Evolutionary conservation across 1,139 yeast species (phyloP).

Genomic region (Geotrichum candidum): DNA sequence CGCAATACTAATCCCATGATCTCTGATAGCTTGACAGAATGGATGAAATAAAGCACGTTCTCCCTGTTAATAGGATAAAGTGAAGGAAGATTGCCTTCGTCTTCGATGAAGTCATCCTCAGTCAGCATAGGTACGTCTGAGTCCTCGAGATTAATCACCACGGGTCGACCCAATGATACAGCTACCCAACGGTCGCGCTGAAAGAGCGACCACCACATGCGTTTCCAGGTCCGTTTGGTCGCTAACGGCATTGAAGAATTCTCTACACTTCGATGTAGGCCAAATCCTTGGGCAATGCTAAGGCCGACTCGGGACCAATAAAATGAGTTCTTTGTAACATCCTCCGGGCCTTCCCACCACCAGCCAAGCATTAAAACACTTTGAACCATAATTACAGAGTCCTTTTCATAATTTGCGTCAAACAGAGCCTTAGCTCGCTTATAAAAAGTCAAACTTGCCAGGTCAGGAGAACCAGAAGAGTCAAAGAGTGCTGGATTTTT

Average conservation of each 20-base stretch:
- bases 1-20: constrained; percentile 66
- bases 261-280: constrained; percentile 53
- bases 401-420: constrained; percentile 68
- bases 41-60: constrained; percentile 54
- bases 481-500: constrained; percentile 53
- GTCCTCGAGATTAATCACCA: constrained; percentile 62
- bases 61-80: constrained; percentile 45
- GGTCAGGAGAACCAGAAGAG: constrained; percentile 48
- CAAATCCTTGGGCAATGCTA: constrained; percentile 72
- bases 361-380: constrained; percentile 60
- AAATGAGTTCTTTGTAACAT: constrained; percentile 64
- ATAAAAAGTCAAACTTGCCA: constrained; percentile 61
- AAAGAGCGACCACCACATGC: constrained; percentile 78
- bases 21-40: constrained; percentile 63
- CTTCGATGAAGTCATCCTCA: constrained; percentile 57
- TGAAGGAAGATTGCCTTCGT: constrained; percentile 44
- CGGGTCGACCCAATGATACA: constrained; percentile 74
- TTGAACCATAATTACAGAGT: constrained; percentile 63
- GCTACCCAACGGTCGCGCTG: constrained; percentile 66
- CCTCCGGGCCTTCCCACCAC: constrained; percentile 78
- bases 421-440: constrained; percentile 72
- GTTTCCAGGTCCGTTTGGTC: constrained; percentile 57
- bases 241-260: constrained; percentile 31
- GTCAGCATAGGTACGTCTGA: constrained; percentile 74
- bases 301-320: constrained; percentile 76